Evolutionary conservation across 2,329 filamentous ascomycete genomes (phyloP).

Genomic region (Ophiostoma piceae): DNA sequence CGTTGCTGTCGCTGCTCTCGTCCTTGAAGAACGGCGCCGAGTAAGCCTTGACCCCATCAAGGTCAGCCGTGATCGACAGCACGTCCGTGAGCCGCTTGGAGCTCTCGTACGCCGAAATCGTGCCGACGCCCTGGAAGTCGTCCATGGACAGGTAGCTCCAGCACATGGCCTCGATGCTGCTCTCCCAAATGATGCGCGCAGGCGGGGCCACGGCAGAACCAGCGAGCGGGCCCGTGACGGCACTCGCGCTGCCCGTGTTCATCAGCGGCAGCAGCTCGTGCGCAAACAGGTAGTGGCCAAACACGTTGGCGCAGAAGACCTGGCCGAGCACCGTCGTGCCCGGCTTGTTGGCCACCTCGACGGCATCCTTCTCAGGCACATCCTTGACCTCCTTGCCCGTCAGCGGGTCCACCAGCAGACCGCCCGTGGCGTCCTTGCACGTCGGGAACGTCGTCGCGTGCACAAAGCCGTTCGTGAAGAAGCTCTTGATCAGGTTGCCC

Average conservation of each 20-base stretch:
- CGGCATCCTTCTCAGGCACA: conserved; percentile 39
- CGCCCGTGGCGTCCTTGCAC: conserved; percentile 62
- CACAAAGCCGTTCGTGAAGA: conserved; percentile 56
- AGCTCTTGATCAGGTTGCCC: conserved; percentile 48
- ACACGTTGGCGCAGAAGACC: conserved; percentile 87
- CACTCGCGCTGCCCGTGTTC: conserved; percentile 36
- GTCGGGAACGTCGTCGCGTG: conserved; percentile 69
- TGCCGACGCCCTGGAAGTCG: conserved; percentile 71
- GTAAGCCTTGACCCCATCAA: conserved; percentile 58
- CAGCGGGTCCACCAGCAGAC: conserved; percentile 41
- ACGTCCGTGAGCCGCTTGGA: conserved; percentile 84
- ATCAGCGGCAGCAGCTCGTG: conserved; percentile 76
- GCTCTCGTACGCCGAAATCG: conserved; percentile 68
- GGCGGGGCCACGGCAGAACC: conserved; percentile 29
- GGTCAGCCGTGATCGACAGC: conserved; percentile 64
- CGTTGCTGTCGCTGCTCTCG: conserved; percentile 25
- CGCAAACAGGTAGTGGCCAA: conserved; percentile 87
- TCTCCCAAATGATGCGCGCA: conserved; percentile 79
- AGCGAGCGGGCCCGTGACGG: conserved; percentile 28
- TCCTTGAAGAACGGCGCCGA: conserved; percentile 50
- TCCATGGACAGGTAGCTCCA: conserved; percentile 50
- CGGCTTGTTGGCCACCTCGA: conserved; percentile 31
- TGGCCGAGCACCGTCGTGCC: conserved; percentile 62
- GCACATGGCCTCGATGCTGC: conserved; percentile 64
- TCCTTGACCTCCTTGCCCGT: conserved; percentile 36